Evolutionary conservation across 768 basidiomycete species (phyloP).

Genomic region (Boletus coccyginus): DNA sequence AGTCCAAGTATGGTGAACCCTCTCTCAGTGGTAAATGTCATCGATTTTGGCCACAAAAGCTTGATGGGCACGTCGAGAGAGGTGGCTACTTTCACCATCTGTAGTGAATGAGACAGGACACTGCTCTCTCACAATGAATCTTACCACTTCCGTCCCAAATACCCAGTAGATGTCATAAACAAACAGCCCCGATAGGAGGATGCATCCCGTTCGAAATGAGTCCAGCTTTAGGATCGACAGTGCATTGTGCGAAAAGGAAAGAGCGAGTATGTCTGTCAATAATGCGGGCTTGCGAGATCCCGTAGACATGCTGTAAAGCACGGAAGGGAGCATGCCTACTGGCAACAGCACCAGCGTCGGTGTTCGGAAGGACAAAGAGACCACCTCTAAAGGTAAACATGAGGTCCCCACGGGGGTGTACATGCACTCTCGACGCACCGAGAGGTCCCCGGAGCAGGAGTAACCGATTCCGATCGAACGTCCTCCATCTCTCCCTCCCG

Average conservation of each 20-base stretch:
- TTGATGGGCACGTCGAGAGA: constrained; percentile 92
- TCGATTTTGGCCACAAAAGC: constrained; percentile 79
- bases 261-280: constrained; percentile 69
- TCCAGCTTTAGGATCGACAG: constrained; percentile 80
- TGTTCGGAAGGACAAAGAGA: constrained; percentile 49
- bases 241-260: constrained; percentile 82
- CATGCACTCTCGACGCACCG: constrained; percentile 33
- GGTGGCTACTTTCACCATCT: constrained; percentile 95
- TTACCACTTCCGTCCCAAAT: constrained; percentile 81
- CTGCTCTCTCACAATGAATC: constrained; percentile 26
- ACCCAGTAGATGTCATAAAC: constrained; percentile 97
- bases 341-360: constrained; percentile 57
- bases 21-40: constrained; percentile 42
- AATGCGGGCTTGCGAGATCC: constrained; percentile 57
- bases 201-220: constrained; percentile 82
- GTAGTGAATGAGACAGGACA: not conserved
- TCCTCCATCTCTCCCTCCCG: constrained; percentile 55
- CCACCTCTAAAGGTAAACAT: constrained; percentile 29
- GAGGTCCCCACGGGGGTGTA: not conserved
- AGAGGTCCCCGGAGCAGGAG: constrained; percentile 44
- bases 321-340: constrained; percentile 60
- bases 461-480: constrained; percentile 47
- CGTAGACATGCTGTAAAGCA: constrained; percentile 53
- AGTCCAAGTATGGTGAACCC: constrained; percentile 91
- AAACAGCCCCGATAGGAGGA: constrained; percentile 82